A percentile compares a stretch with the other conserved stretches of the same genome.
Conservation (phyloP, 352 stramenopile genomes). For the Globisporangium abappressorium region DNA sequence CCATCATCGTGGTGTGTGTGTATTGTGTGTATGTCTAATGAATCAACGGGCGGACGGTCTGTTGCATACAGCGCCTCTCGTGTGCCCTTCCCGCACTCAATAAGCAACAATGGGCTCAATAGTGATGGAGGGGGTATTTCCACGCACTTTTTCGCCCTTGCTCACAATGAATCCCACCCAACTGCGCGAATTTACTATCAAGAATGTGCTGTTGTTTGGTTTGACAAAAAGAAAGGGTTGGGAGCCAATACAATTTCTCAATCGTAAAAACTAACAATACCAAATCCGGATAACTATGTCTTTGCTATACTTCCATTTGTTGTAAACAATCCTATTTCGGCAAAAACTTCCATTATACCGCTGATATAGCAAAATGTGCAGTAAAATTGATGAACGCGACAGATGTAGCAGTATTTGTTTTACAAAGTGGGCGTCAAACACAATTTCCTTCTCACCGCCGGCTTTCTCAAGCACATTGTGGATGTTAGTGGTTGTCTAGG, state of each 20-base stretch:
- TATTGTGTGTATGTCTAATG: background rate
- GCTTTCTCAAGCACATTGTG: background rate
- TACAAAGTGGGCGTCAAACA: background rate
- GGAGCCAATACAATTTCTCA: background rate
- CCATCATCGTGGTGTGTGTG: slow-evolving; percentile 12
- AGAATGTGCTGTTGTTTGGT: background rate
- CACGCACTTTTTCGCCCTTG: background rate
- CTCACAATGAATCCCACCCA: background rate
- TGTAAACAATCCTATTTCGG: too few relatives aligned
- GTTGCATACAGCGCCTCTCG: background rate
- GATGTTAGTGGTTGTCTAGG: background rate
- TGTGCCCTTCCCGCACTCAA: background rate
- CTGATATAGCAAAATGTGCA: too few relatives aligned
- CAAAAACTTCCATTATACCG: too few relatives aligned
- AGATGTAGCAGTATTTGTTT: too few relatives aligned
- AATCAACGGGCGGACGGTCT: background rate
- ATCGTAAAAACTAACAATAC: background rate
- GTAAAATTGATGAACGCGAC: too few relatives aligned
- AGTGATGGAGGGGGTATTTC: background rate
- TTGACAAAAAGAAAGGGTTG: background rate
- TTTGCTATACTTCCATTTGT: too few relatives aligned
- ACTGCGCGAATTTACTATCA: background rate
- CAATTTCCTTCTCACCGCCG: too few relatives aligned
- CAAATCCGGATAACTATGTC: background rate
- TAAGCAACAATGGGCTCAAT: background rate